Base-by-base conservation (phyloP, 2,329 filamentous ascomycete genomes). In the Sclerotinia spermophila region DNA sequence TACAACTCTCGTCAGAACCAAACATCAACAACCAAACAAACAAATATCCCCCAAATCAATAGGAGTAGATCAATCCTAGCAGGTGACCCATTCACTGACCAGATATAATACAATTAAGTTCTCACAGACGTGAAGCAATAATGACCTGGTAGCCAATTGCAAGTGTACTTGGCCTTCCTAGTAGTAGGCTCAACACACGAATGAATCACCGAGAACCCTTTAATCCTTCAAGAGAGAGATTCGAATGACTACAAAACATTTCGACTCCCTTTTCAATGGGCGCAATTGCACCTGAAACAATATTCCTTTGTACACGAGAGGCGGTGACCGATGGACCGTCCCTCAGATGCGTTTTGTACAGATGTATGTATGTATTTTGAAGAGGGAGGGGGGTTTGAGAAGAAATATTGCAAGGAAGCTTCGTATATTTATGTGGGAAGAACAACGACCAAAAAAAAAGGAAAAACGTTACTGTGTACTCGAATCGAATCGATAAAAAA, bases 151-250 rank as follows among this genome's bases (percentile, higher is more conserved):
- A 74, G 69, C 74, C 75, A 77, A 76, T 76, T 69, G 72, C 62
- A 35, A 45, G 45, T 65, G 48, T 69, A 58, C 38, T 65, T 75
- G 74, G 76, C 70, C 58, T 74, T 75, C 40, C 61, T 51, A 27
- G 56, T 51, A 61, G 42, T 21, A 38, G 56, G 30, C 42, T n/a
- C 56, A 62, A 53, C 67, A 68, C 56, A 30, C 58, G 30, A 60
- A 58, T 42, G 33, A 51, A 61, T 69, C 60, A 53, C 56, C 56
- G 68, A 65, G 68, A 81, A 80, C 8, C 75, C 73, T 71, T 82
- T 79, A 35, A 80, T 72, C 10, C 77, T 77, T n/a, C 80, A 79
- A 69, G 78, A 80, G 55, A 81, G 73, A 72, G 48, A 75, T 68
- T 73, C 66, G 73, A 75, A 72, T 60, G 71, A 74, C 74, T 75